A percentile compares a stretch with the other conserved stretches of the same genome.
phyloP scores from a whole-genome alignment of 257 asterid genomes.

The Capsicum rhomboideum region DNA sequence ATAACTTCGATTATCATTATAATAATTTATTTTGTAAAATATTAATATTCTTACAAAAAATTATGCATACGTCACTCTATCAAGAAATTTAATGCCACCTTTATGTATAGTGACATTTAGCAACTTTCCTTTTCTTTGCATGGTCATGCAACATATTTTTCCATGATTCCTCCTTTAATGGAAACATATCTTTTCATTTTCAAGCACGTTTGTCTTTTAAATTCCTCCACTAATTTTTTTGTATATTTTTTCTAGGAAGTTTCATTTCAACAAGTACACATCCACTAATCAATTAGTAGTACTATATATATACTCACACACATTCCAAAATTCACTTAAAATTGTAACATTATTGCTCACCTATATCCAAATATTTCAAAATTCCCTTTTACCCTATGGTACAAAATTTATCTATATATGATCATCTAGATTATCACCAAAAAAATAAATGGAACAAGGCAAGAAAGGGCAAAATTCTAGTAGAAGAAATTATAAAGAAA shows the following conservation, averaged over 20 bases:
- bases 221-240: background rate
- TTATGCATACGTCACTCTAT: background rate
- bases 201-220: background rate
- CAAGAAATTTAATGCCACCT: background rate
- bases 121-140: background rate
- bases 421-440: too few species aligned
- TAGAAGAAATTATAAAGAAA: background rate
- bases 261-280: background rate
- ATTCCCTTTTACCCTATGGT: background rate
- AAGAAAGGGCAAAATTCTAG: background rate
- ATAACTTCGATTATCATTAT: too few species aligned
- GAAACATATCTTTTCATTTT: background rate
- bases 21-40: too few species aligned
- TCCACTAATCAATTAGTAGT: background rate
- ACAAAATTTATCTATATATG: background rate
- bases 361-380: background rate
- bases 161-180: background rate
- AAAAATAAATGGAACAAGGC: background rate
- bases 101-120: too few species aligned
- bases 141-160: background rate
- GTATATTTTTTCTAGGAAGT: background rate
- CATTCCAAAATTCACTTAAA: background rate
- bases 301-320: background rate
- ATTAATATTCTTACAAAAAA: too few species aligned
- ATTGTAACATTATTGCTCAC: background rate